A percentile compares a stretch with the other conserved stretches of the same genome.
These are phyloP conservation scores for Podospora appendiculata DNA, from an alignment of 495 filamentous ascomycete genomes.

Conservation along the genomic window DNA sequence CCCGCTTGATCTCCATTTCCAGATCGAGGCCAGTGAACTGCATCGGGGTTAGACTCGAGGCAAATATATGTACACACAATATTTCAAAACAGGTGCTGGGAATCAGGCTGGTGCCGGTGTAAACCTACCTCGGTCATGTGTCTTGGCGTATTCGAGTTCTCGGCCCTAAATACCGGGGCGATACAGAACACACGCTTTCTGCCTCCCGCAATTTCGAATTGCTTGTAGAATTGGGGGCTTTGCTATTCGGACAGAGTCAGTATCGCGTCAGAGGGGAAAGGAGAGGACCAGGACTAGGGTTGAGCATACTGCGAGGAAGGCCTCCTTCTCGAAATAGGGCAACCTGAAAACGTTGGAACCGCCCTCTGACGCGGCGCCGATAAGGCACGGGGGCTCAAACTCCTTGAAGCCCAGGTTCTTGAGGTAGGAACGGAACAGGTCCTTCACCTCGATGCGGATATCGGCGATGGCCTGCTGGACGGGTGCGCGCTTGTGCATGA, in stretches of 20 bases:
- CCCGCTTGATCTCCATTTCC: slow-evolving; percentile 86
- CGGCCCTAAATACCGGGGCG: slow-evolving; percentile 78
- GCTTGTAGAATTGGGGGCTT: slow-evolving; percentile 85
- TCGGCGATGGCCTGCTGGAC: slow-evolving; percentile 76
- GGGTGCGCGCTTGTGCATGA: slow-evolving; percentile 82
- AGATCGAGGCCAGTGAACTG: slow-evolving; percentile 89
- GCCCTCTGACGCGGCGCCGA: slow-evolving; percentile 85
- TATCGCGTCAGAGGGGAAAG: not conserved
- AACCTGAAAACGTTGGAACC: slow-evolving; percentile 90
- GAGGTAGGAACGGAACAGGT: slow-evolving; percentile 76
- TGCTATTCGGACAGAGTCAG: not conserved
- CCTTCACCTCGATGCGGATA: slow-evolving; percentile 74
- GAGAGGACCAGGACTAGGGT: slow-evolving; percentile 29
- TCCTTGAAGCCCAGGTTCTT: slow-evolving; percentile 68
- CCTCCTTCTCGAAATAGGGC: slow-evolving; percentile 80
- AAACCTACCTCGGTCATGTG: slow-evolving; percentile 65
- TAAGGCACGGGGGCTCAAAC: slow-evolving; percentile 79
- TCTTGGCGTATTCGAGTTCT: slow-evolving; percentile 92
- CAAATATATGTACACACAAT: no score
- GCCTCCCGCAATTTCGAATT: slow-evolving; percentile 90
- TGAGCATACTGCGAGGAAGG: slow-evolving; percentile 55
- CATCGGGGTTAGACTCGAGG: no score
- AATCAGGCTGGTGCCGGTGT: no score
- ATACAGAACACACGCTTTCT: slow-evolving; percentile 85
- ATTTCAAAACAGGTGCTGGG: no score